These are phyloP conservation scores for Metarhizium album DNA, from an alignment of 2,329 filamentous ascomycete genomes.

Conservation along the genomic window DNA sequence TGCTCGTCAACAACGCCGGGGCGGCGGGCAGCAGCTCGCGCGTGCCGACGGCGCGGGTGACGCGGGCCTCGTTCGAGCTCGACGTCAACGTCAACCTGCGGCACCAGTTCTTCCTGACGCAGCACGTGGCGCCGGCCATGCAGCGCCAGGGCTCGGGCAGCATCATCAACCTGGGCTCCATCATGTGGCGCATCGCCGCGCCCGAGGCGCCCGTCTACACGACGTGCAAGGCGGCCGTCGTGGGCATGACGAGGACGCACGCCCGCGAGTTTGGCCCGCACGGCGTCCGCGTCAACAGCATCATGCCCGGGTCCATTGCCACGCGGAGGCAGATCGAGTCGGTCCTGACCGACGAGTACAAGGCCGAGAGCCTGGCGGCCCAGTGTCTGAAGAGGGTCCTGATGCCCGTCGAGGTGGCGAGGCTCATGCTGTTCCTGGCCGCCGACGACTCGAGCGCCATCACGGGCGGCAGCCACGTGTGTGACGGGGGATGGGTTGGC, in stretches of 20 bases:
- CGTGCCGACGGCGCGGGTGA: slow-evolving; percentile 23
- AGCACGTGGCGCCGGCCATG: slow-evolving; percentile 59
- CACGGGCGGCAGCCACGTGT: slow-evolving; percentile 28
- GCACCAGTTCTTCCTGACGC: slow-evolving; percentile 53
- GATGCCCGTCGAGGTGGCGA: slow-evolving; percentile 32
- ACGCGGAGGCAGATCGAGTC: slow-evolving; percentile 33
- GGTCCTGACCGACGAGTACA: slow-evolving; percentile 31
- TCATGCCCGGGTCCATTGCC: slow-evolving; percentile 37
- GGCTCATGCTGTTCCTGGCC: slow-evolving; percentile 33
- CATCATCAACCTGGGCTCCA: slow-evolving; percentile 44
- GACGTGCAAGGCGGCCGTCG: slow-evolving; percentile 41
- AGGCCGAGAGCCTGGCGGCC: slow-evolving; percentile 25
- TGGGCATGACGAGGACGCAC: slow-evolving; percentile 45
- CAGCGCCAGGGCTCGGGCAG: slow-evolving; percentile 27
- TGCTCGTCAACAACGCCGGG: slow-evolving; percentile 78
- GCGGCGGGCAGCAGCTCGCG: slow-evolving; percentile 13
- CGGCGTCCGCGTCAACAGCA: slow-evolving; percentile 36
- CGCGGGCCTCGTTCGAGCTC: slow-evolving; percentile 29
- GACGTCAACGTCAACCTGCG: slow-evolving; percentile 34
- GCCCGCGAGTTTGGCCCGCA: slow-evolving; percentile 39
- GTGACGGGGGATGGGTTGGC: slow-evolving; percentile 22
- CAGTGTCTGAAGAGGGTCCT: slow-evolving; percentile 33
- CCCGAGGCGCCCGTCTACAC: slow-evolving; percentile 36
- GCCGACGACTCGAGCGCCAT: slow-evolving; percentile 36
- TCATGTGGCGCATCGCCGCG: slow-evolving; percentile 33